Percentiles rank a stretch among this genome's conserved stretches.
Conservation (phyloP, 257 asterid species). For the Nemophila menziesii region DNA sequence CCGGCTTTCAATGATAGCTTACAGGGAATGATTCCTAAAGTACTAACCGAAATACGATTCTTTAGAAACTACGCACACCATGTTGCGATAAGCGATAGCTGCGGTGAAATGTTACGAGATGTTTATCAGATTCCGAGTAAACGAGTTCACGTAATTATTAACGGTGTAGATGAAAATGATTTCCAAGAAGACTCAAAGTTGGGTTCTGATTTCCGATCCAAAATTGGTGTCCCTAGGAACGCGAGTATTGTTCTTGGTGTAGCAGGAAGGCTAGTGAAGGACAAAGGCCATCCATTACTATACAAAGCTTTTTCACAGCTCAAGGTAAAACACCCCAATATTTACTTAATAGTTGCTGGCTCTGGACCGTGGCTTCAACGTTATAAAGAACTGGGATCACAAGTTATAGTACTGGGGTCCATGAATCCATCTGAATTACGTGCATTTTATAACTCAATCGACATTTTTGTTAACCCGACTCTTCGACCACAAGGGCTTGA, state of each 20-base stretch:
- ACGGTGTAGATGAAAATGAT: conserved; percentile 59
- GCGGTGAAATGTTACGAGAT: conserved; percentile 83
- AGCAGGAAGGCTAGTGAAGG: conserved; percentile 81
- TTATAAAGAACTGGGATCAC: conserved; percentile 54
- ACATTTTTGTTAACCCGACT: conserved; percentile 77
- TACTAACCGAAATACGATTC: conserved; percentile 62
- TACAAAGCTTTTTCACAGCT: conserved; percentile 60
- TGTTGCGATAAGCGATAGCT: conserved; percentile 76
- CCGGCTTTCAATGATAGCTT: conserved; percentile 42
- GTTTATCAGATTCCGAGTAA: conserved; percentile 62
- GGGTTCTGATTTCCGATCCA: conserved; percentile 37
- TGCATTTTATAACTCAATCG: conserved; percentile 63
- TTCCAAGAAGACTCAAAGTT: conserved; percentile 28
- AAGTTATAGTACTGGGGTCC: conserved; percentile 59
- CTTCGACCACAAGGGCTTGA: conserved; percentile 94
- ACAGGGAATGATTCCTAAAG: conserved; percentile 59
- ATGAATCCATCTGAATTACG: conserved; percentile 45
- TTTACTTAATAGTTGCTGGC: conserved; percentile 74
- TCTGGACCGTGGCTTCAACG: conserved; percentile 83
- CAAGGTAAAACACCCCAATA: conserved; percentile 26
- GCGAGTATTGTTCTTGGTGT: conserved; percentile 68
- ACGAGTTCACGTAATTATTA: conserved; percentile 71
- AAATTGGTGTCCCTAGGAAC: conserved; percentile 50
- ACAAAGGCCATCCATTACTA: conserved; percentile 78
- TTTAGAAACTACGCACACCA: conserved; percentile 71